Evolutionary conservation across 2,329 filamentous ascomycete species (phyloP).

Genomic region (Trichoderma breve): DNA sequence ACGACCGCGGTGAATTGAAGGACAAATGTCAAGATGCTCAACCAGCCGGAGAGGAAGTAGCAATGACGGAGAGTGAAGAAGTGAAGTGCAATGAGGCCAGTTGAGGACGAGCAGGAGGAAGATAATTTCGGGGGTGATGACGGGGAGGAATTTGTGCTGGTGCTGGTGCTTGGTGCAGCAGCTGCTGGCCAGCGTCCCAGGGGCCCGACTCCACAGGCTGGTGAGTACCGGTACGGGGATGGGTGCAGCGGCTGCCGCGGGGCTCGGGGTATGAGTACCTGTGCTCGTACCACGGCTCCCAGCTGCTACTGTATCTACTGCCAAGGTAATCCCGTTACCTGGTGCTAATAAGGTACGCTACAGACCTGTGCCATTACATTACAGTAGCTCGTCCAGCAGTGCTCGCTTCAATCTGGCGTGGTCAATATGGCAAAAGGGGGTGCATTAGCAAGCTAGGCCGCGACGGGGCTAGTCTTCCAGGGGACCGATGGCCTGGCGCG

Average conservation of each 20-base stretch:
- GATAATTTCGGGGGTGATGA: constrained; percentile 28
- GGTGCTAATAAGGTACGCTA: background rate
- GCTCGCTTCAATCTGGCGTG: constrained; percentile 17
- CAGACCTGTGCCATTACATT: background rate
- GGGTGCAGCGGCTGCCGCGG: background rate
- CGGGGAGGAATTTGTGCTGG: constrained; percentile 22
- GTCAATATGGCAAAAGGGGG: constrained; percentile 22
- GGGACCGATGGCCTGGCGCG: constrained; percentile 18
- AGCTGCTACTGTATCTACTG: background rate
- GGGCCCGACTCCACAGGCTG: background rate
- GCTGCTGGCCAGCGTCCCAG: constrained; percentile 7
- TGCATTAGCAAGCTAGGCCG: constrained; percentile 18
- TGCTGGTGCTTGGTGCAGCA: background rate
- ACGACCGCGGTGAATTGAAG: constrained; percentile 23
- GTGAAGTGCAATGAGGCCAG: constrained; percentile 26
- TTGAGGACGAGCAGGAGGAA: constrained; percentile 24
- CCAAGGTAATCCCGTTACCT: background rate
- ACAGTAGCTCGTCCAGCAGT: background rate
- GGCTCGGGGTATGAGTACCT: background rate
- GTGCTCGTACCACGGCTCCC: constrained; percentile 3
- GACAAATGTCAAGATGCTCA: constrained; percentile 14
- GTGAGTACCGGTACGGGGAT: background rate
- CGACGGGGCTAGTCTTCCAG: constrained; percentile 9
- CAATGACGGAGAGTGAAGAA: constrained; percentile 36
- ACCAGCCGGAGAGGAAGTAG: constrained; percentile 34